phyloP scores from a whole-genome alignment of 352 stramenopile species.

The Phytophthora agathidicida region DNA sequence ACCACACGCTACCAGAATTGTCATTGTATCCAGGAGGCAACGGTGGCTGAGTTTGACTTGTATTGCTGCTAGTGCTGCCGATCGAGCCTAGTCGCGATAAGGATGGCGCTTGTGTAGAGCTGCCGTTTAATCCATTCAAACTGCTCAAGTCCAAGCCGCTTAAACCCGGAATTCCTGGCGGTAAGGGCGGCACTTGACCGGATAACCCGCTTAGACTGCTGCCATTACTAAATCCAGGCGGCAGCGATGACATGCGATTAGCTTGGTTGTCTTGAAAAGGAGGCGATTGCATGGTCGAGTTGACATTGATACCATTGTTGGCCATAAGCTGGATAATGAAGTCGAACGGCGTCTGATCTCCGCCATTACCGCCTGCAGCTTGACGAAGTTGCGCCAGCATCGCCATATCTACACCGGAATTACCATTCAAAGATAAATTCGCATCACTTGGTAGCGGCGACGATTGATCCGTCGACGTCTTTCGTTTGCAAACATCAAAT shows the following conservation, averaged over 20 bases:
- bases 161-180: slow-evolving; percentile 10
- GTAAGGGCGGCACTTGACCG: slow-evolving; percentile 14
- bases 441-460: slow-evolving; percentile 12
- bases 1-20: slow-evolving; percentile 27
- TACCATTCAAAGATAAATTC: slow-evolving; percentile 22
- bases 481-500: slow-evolving; percentile 30
- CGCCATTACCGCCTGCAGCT: slow-evolving; percentile 8
- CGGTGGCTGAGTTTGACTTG: slow-evolving; percentile 23
- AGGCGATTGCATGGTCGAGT: slow-evolving; percentile 10
- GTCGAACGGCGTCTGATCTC: slow-evolving; percentile 32
- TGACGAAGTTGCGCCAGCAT: slow-evolving; percentile 30
- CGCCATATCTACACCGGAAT: slow-evolving; percentile 21
- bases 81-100: slow-evolving; percentile 40
- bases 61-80: slow-evolving; percentile 31
- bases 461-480: not conserved
- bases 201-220: slow-evolving; percentile 23
- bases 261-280: slow-evolving; percentile 22
- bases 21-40: slow-evolving; percentile 34
- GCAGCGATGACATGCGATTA: slow-evolving; percentile 20
- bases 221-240: slow-evolving; percentile 26
- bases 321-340: slow-evolving; percentile 37
- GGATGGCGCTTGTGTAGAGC: slow-evolving; percentile 19
- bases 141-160: slow-evolving; percentile 28
- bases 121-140: slow-evolving; percentile 26
- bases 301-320: slow-evolving; percentile 35